phyloP scores from a whole-genome alignment of 140 eudicot genomes.

The Anethum foeniculum region DNA sequence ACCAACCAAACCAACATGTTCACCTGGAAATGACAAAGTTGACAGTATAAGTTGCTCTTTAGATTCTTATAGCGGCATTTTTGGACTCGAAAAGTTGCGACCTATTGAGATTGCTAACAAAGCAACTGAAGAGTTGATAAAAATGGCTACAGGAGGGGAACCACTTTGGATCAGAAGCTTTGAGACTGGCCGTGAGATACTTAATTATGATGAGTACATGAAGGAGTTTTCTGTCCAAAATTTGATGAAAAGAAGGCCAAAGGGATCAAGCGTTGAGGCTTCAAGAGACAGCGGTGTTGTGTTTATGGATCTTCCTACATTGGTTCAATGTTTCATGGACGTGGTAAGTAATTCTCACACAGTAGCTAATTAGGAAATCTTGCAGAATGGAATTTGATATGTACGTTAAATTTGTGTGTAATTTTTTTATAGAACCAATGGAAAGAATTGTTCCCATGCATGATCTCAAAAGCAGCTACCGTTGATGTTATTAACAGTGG shows the following conservation, averaged over 20 bases:
- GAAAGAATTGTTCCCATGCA: slow-evolving; percentile 78
- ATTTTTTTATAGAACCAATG: slow-evolving; percentile 53
- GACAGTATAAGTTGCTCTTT: slow-evolving; percentile 46
- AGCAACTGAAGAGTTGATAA: slow-evolving; percentile 64
- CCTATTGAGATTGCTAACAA: slow-evolving; percentile 52
- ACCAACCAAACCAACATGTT: slow-evolving; percentile 42
- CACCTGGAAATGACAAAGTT: slow-evolving; percentile 50
- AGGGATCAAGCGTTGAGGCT: slow-evolving; percentile 65
- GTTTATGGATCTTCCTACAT: slow-evolving; percentile 57
- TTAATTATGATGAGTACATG: slow-evolving; percentile 81
- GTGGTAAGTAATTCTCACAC: slow-evolving; percentile 44
- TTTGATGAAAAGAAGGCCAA: slow-evolving; percentile 30
- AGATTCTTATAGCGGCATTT: slow-evolving; percentile 52
- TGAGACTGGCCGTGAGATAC: slow-evolving; percentile 91
- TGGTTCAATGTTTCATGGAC: slow-evolving; percentile 75
- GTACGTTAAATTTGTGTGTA: neutral
- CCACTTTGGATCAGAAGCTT: slow-evolving; percentile 87
- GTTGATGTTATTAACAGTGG: slow-evolving; percentile 63
- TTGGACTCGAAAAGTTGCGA: slow-evolving; percentile 56
- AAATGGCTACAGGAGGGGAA: slow-evolving; percentile 67
- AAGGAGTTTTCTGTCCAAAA: slow-evolving; percentile 34
- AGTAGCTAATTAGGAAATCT: neutral
- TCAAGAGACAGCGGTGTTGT: slow-evolving; percentile 68
- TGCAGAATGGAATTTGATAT: neutral
- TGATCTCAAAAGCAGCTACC: slow-evolving; percentile 74